Base-by-base conservation (phyloP, 1,139 yeast genomes). In the Yamadazyma membranifaciens region DNA sequence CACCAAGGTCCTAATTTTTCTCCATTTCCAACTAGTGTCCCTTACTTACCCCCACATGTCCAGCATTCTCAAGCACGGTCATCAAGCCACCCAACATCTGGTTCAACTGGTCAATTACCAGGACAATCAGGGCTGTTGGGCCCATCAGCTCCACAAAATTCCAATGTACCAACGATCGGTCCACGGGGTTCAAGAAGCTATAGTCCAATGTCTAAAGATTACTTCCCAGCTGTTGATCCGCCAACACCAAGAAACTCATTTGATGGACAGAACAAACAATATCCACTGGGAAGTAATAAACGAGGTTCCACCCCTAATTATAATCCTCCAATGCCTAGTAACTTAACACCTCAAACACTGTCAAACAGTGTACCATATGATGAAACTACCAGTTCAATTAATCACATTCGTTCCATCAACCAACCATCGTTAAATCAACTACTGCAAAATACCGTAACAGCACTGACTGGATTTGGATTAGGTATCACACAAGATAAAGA, bases 171-270 rank as follows among this genome's bases (percentile, higher is more conserved):
- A 6, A 20, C 14, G 3, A 26, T 33, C 20, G 28, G 33, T 16
- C 16, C 33, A 28, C 10, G 33, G 20, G 43, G 41, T n/a, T 42
- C 47, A 11, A 38, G 50, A 29, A 44, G 50, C 6, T 50, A 50
- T 31, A 43, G 47, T 15, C 54, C 54, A 11, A 35, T 50, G 15
- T 42, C 49, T 12, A 45, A 37, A 24, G 52, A 48, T n/a, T 17
- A 30, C 25, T 51, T 32, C 54, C 62, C 44, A n/a, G 40, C 41
- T 17, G 52, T 44, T 38, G 63, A 55, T 34, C 46, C 48, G 12
- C 47, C 49, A 14, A 51, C 48, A 10, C 52, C 51, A 4, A 33
- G 51, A 27, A 42, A 28, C 6, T 45, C 50, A 6, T 34, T 48
- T 12, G 52, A 46, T 36, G 36, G 32, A 10, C 7, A n/a, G 13